Base-by-base conservation (phyloP, 1,284 basidiomycete species). In the Rugosomyces carneus region DNA sequence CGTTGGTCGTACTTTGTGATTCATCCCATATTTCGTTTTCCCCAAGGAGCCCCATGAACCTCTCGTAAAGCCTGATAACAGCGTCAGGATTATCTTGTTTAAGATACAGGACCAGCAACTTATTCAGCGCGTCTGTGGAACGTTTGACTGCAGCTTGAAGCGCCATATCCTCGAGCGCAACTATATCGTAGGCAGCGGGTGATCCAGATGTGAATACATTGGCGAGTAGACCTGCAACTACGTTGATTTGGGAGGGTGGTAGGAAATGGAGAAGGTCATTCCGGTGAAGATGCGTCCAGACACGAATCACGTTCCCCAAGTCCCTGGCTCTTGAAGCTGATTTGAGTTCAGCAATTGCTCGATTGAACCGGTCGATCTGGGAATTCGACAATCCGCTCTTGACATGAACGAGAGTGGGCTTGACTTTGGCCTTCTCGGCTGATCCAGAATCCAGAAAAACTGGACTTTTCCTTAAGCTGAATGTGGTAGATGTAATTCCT, bases 51-150 rank as follows among this genome's bases (percentile, higher is more conserved):
- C 54, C 51, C 36, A 53, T 57, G 53, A 72, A 80, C 37, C 59
- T 67, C 18, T 62, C 52, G 51, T 81, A 80, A 15, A 85, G 59
- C 21, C 60, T 54, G 11, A 83, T 56, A 16, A 73, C 72, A 1
- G 64, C 61, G 4, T 65, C 54, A 6, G 71, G 60, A 43, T 81
- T 61, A 11, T 63, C 59, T 13, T 57, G 58, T 41, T 63, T 59
- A 48, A 86, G 59, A 50, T 72, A 63, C 19, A 61, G 56, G 31
- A 73, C 54, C 74, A 87, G 71, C 50, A 72, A 69, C 18, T 67
- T 67, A 45, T 65, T 66, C 38, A 87, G 62, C 1, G 74, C 76
- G 6, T 71, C 66, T 9, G 69, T 62, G 15, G 71, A 72, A 45
- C 65, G 63, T n/a, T 57, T 59, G 0, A 68, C 67, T 2, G 74